Percentiles rank a stretch among this genome's conserved stretches.
phyloP scores from a whole-genome alignment of 768 basidiomycete species.

The Pleurotus ostreatus region DNA sequence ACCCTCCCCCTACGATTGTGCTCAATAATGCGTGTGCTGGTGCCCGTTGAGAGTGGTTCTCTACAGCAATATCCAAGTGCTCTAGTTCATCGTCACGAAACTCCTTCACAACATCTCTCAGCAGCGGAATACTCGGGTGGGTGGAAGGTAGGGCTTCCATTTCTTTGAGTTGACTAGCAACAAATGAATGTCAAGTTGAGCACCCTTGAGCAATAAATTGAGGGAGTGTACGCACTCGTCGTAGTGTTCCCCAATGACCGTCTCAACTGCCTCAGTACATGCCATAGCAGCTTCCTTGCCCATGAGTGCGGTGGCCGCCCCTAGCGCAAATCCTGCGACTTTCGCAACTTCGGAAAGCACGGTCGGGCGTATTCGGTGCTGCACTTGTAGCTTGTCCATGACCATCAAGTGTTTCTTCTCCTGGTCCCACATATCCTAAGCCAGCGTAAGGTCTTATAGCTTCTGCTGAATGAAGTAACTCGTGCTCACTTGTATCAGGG shows the following conservation, averaged over 20 bases:
- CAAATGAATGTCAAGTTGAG: not conserved
- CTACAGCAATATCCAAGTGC: constrained; percentile 88
- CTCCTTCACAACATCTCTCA: constrained; percentile 71
- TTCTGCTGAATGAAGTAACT: not conserved
- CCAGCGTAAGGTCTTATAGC: constrained; percentile 1
- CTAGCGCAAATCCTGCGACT: constrained; percentile 82
- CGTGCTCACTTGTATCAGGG: constrained; percentile 68
- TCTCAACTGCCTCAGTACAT: constrained; percentile 97
- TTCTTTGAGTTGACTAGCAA: constrained; percentile 73
- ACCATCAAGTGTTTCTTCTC: constrained; percentile 88
- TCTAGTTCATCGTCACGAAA: constrained; percentile 94
- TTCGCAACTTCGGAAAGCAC: constrained; percentile 81
- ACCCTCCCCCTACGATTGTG: constrained; percentile 79
- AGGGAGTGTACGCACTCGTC: constrained; percentile 71
- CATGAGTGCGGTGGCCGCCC: constrained; percentile 80
- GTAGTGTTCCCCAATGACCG: constrained; percentile 97
- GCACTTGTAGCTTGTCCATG: constrained; percentile 79
- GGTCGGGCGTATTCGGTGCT: constrained; percentile 85
- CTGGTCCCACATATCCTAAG: constrained; percentile 94
- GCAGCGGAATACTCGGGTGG: constrained; percentile 75
- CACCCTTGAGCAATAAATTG: not conserved
- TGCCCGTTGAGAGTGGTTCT: constrained; percentile 82
- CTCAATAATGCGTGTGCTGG: constrained; percentile 90
- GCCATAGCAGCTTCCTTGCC: constrained; percentile 97
- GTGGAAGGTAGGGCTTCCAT: constrained; percentile 57